Base-by-base conservation (phyloP, 345 rosid genomes). In the Boechera retrofracta region DNA sequence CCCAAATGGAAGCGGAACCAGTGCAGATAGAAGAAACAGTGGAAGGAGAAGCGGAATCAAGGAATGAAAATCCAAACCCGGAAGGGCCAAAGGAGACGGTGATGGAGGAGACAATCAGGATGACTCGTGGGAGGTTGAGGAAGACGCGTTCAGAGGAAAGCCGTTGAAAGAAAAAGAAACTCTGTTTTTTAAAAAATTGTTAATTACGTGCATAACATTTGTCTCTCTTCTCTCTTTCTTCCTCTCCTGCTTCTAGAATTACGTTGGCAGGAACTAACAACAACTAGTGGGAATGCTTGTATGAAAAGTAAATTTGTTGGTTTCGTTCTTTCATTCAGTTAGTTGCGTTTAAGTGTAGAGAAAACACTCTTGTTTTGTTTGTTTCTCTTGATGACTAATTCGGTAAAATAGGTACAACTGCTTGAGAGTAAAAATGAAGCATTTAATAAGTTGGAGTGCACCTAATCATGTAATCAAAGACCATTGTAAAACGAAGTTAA, bases 51-150 rank as follows among this genome's bases (percentile, higher is more conserved):
- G 42, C 82, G 9, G 74, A 67, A 11, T 29, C 86, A 16, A 55
- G 48, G 10, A 71, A 69, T 58, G 89, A 80, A 59, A 83, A 39
- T 16, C 10, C 79, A 16, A 75, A 83, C 29, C 64, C 78, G 24
- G 82, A 90, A 21, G 73, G 42, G 33, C 73, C 89, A 0, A 87
- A 84, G 64, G 97, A 87, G 72, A 85, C 85, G 0, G 42, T 87
- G 9, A 83, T 86, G 86, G 92, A 89, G 15, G 87, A 82, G 69
- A 67, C 83, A 3, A 72, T 79, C 15, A 83, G 72, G 29, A 66
- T 77, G 35, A 83, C 97, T 39, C 85, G 91, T 29, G 77, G 39
- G 59, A 83, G 72, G 69, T 65, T 78, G 82, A 88, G 87, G 87
- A 92, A 80, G 83, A 53, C 81, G 36, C 89, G 83, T 13, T 75